These are phyloP conservation scores for Ophiognomonia clavigignenti-juglandacearum DNA, from an alignment of 2,329 filamentous ascomycete genomes.

Conservation along the genomic window DNA sequence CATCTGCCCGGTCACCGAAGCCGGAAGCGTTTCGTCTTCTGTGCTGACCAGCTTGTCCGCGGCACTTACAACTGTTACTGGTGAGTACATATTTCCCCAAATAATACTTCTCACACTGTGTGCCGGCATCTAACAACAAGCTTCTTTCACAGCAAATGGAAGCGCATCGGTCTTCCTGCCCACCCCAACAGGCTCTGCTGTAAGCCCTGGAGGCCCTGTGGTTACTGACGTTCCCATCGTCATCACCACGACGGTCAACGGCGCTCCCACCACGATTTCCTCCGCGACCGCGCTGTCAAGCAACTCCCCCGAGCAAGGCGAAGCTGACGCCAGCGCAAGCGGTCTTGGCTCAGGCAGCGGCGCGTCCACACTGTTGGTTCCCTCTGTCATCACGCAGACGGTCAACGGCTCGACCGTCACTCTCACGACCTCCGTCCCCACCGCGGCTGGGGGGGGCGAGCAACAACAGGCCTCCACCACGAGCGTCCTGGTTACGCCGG, in stretches of 20 bases:
- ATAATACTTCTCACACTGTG: neutral
- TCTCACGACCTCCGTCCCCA: neutral
- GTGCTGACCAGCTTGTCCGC: slow-evolving; percentile 4
- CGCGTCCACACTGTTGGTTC: neutral
- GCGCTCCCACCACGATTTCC: neutral
- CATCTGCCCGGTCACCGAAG: slow-evolving; percentile 6
- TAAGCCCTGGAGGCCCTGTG: neutral
- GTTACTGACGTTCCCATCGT: neutral
- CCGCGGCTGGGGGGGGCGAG: neutral
- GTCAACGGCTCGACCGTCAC: neutral
- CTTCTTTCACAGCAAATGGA: neutral
- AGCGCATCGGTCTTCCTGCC: slow-evolving; percentile 5
- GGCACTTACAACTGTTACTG: slow-evolving; percentile 1
- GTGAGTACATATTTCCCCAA: neutral
- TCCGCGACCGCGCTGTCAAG: neutral
- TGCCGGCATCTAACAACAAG: neutral
- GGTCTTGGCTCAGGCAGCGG: neutral
- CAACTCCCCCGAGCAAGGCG: neutral
- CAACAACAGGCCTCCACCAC: neutral
- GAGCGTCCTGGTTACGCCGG: neutral
- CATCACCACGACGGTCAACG: neutral
- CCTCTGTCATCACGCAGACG: neutral
- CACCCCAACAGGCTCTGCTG: neutral
- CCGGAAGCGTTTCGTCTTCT: neutral
- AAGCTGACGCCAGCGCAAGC: neutral